These are phyloP conservation scores for Begonia peltatifolia DNA, from an alignment of 306 rosid species.

Conservation along the genomic window DNA sequence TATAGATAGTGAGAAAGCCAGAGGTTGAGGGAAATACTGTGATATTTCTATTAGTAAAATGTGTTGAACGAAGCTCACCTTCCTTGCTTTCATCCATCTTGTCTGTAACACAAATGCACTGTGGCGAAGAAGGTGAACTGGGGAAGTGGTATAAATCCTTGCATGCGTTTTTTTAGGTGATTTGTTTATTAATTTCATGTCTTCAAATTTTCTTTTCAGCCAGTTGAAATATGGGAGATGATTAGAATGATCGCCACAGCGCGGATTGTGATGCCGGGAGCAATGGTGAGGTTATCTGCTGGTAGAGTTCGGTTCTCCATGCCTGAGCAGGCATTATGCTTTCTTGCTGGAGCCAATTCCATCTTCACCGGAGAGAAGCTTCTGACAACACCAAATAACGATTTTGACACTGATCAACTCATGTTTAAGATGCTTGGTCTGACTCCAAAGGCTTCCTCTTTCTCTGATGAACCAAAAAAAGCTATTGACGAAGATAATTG, in stretches of 20 bases:
- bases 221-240: conserved; percentile 99
- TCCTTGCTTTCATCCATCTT: too few relatives aligned
- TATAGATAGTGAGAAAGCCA: too few relatives aligned
- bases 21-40: too few relatives aligned
- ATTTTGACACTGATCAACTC: conserved; percentile 76
- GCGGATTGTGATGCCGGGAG: conserved; percentile 80
- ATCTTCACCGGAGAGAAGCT: conserved; percentile 96
- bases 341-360: conserved; percentile 93
- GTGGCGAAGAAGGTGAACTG: too few relatives aligned
- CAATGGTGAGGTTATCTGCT: conserved; percentile 93
- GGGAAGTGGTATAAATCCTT: too few relatives aligned
- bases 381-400: conserved; percentile 85
- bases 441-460: conserved; percentile 33
- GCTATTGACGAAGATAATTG: conserved; percentile 15
- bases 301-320: conserved; percentile 89
- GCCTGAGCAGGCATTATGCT: conserved; percentile 92
- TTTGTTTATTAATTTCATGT: neutral
- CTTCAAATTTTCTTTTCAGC: conserved; percentile 28
- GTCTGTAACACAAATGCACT: too few relatives aligned
- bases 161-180: neutral
- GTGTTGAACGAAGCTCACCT: too few relatives aligned
- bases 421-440: conserved; percentile 45
- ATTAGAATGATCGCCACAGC: conserved; percentile 89
- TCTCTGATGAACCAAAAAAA: conserved; percentile 11
- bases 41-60: too few relatives aligned